Evolutionary conservation across 2,329 filamentous ascomycete genomes (phyloP).

Genomic region (Rhynchosporium agropyri): DNA sequence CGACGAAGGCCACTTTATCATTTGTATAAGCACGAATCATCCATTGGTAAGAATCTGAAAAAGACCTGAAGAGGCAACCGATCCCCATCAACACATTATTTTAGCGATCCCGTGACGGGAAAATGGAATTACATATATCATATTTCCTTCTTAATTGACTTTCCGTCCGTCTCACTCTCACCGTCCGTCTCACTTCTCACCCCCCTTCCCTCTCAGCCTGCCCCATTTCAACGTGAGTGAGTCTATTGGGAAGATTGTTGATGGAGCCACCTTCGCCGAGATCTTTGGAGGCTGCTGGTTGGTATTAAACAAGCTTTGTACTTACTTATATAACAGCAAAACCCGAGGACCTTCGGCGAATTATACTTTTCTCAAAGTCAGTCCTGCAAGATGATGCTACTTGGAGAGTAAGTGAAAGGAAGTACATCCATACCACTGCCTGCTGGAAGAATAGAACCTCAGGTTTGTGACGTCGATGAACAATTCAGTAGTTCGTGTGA

Average conservation of each 20-base stretch:
- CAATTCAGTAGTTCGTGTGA: neutral
- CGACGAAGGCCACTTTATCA: neutral
- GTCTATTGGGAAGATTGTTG: slow-evolving; percentile 4
- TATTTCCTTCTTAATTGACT: slow-evolving; percentile 11
- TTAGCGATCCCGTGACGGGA: slow-evolving; percentile 1
- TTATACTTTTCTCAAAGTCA: neutral
- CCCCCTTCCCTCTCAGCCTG: neutral
- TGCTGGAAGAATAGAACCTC: neutral
- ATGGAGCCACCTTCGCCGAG: neutral
- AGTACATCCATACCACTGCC: neutral
- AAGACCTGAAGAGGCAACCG: neutral
- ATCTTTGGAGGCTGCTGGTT: neutral
- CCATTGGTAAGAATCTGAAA: neutral
- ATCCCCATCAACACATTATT: neutral
- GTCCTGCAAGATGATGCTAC: neutral
- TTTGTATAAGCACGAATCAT: slow-evolving; percentile 4
- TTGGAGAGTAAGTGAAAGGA: neutral
- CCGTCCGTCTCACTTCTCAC: too few relatives aligned
- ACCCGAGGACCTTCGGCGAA: slow-evolving; percentile 1
- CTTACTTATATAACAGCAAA: neutral
- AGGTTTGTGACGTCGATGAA: neutral
- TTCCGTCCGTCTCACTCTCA: slow-evolving; percentile 5
- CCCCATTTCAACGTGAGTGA: neutral
- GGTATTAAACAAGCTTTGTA: neutral
- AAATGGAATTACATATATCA: neutral